Evolutionary conservation across 2,329 filamentous ascomycete species (phyloP), one percentile per base, ranked within the genome.

Genomic region (Macroventuria anomochaeta): DNA sequence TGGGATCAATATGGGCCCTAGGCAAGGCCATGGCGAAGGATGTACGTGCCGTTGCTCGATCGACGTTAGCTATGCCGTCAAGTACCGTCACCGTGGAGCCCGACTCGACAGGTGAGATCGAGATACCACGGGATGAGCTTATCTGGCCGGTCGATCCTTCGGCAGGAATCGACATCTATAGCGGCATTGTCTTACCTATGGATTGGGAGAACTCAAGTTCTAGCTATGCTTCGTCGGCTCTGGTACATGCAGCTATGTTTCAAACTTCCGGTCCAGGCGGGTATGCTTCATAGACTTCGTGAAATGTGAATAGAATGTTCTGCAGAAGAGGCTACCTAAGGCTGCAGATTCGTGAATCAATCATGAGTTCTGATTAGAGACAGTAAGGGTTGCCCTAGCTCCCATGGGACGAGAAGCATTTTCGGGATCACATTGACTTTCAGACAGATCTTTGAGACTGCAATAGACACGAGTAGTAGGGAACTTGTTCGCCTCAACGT

Each of bases 41-140:
- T 69, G 86, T 96, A 17, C 88, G 85, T 65, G 83, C 82, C 7
- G 88, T 93, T 23, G 89, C 90, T 15, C 84, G 88, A 64, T 86
- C 89, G 62, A 88, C 91, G 18, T 75, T 83, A 15, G 33, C 58
- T 8, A 39, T 49, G n/a, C 38, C 53, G 11, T 55, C 61, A 26
- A 61, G 46, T 28, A 56, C 44, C 10, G 17, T 43, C 25, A 28
- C 48, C n/a, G 37, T 48, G 25, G 52, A 64, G 11, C n/a, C 51
- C 12, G 62, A 53, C 10, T 41, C 59, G 21, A 31, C 48, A 11
- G 46, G 43, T 7, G 64, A 66, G 40, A 64, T 65, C 21, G 68
- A 72, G n/a, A 42, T 70, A 18, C 64, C 60, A 12, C 60, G 64
- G 6, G 68, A 74, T 36, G 70, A 72, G 10, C 6, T 71, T 23